These are phyloP conservation scores for Alternaria arborescens DNA, from an alignment of 2,329 filamentous ascomycete species.

Conservation along the genomic window DNA sequence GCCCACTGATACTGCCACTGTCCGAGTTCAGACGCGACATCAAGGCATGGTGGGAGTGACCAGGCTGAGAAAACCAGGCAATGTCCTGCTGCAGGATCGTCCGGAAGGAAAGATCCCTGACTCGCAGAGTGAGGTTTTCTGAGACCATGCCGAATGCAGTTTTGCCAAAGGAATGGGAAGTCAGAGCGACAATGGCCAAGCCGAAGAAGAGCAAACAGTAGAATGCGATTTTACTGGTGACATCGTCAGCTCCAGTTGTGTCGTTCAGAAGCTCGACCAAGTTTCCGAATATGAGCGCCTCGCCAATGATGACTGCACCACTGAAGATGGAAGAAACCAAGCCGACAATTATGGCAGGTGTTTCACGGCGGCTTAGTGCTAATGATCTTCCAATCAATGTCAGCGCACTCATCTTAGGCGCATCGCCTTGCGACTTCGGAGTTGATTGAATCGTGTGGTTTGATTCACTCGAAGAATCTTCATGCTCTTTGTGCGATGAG, in stretches of 20 bases:
- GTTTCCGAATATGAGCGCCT: conserved; percentile 49
- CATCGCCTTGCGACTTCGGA: background rate
- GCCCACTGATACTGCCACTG: conserved; percentile 57
- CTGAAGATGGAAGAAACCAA: conserved; percentile 57
- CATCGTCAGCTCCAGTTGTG: conserved; percentile 24
- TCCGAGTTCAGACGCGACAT: conserved; percentile 59
- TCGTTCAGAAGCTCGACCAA: conserved; percentile 43
- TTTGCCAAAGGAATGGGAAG: conserved; percentile 55
- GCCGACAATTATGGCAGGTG: conserved; percentile 52
- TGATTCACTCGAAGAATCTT: background rate
- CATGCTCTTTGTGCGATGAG: conserved; percentile 24
- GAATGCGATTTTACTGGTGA: conserved; percentile 49
- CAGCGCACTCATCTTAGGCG: conserved; percentile 21
- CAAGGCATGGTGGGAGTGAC: conserved; percentile 55
- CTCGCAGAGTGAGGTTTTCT: conserved; percentile 55
- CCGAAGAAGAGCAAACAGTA: conserved; percentile 63
- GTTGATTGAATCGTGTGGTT: conserved; percentile 4
- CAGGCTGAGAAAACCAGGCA: conserved; percentile 57
- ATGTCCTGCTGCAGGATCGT: conserved; percentile 66
- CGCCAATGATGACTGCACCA: conserved; percentile 65
- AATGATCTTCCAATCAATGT: conserved; percentile 38
- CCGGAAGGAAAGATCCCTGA: conserved; percentile 58
- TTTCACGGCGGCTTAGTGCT: conserved; percentile 48
- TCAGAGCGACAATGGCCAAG: conserved; percentile 60
- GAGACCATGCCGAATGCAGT: conserved; percentile 60